Evolutionary conservation across 2,329 filamentous ascomycete genomes (phyloP).

Genomic region (Ceratocystis smalleyi): DNA sequence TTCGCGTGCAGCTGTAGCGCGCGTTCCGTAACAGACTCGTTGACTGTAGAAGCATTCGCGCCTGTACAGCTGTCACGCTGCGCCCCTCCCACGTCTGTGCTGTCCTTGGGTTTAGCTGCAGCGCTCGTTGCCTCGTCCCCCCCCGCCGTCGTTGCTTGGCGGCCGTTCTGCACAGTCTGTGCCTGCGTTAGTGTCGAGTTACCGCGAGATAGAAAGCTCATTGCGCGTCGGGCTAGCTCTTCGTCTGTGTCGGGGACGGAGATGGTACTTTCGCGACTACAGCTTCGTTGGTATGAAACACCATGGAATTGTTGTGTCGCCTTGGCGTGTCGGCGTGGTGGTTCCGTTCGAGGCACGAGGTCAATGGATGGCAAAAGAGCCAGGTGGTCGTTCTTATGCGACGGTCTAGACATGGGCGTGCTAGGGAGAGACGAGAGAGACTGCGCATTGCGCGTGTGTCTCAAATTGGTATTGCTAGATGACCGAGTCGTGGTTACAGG

Average conservation of each 20-base stretch:
- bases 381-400: conserved; percentile 33
- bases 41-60: conserved; percentile 26
- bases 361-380: conserved; percentile 47
- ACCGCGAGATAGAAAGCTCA: conserved; percentile 20
- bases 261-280: conserved; percentile 73
- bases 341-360: conserved; percentile 45
- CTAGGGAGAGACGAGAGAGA: conserved; percentile 67
- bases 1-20: conserved; percentile 10
- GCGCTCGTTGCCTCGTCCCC: neutral
- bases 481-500: conserved; percentile 35
- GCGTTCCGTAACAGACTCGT: conserved; percentile 2
- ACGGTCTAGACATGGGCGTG: conserved; percentile 45
- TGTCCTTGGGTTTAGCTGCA: neutral
- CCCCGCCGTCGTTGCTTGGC: neutral
- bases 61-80: conserved; percentile 42
- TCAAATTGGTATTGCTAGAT: conserved; percentile 24
- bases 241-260: conserved; percentile 43
- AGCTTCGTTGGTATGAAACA: conserved; percentile 23
- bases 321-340: conserved; percentile 31
- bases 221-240: conserved; percentile 39
- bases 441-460: conserved; percentile 61
- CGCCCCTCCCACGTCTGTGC: conserved; percentile 24
- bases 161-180: neutral
- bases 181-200: conserved; percentile 24
- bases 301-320: conserved; percentile 25